Percentiles rank a stretch among this genome's conserved stretches.
phyloP scores from a whole-genome alignment of 1,284 basidiomycete species.

The Cutaneotrichosporon cavernicola region DNA sequence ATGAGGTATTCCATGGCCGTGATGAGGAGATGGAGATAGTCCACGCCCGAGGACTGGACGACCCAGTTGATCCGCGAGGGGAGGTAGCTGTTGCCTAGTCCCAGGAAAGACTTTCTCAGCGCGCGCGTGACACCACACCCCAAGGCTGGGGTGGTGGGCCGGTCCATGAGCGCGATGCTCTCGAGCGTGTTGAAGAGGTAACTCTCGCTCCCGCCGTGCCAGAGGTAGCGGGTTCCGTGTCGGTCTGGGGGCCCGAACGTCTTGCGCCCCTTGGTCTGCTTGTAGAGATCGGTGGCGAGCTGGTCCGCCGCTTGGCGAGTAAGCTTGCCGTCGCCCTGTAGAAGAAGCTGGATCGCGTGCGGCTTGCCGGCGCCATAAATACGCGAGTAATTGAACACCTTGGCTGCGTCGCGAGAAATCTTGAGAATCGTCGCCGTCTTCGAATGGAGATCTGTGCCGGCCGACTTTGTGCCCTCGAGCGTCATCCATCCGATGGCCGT shows the following conservation, averaged over 20 bases:
- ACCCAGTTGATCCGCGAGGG: conserved; percentile 99
- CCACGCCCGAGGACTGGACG: conserved; percentile 96
- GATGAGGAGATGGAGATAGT: conserved; percentile 95
- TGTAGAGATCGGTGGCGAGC: conserved; percentile 82
- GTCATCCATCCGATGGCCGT: conserved; percentile 99
- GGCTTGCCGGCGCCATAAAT: conserved; percentile 98
- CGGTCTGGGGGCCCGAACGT: conserved; percentile 59
- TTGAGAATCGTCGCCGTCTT: conserved; percentile 93
- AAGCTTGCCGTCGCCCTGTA: conserved; percentile 83
- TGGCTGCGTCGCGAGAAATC: conserved; percentile 91
- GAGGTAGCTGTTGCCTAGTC: conserved; percentile 71
- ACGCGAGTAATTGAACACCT: conserved; percentile 98
- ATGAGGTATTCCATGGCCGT: conserved; percentile 91
- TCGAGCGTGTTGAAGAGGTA: conserved; percentile 99
- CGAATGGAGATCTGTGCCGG: conserved; percentile 94
- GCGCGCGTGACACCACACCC: conserved; percentile 93
- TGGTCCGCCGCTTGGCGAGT: conserved; percentile 73
- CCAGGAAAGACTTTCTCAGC: conserved; percentile 81
- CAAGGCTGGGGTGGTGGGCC: conserved; percentile 85
- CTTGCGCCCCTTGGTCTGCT: conserved; percentile 90
- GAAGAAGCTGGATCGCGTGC: conserved; percentile 83
- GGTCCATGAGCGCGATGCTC: conserved; percentile 83
- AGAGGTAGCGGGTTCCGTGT: conserved; percentile 65
- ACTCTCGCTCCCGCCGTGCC: conserved; percentile 96
- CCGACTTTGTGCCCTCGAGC: conserved; percentile 94